phyloP scores from a whole-genome alignment of 108 stramenopile genomes.

The Aureococcus anophagefferens region DNA sequence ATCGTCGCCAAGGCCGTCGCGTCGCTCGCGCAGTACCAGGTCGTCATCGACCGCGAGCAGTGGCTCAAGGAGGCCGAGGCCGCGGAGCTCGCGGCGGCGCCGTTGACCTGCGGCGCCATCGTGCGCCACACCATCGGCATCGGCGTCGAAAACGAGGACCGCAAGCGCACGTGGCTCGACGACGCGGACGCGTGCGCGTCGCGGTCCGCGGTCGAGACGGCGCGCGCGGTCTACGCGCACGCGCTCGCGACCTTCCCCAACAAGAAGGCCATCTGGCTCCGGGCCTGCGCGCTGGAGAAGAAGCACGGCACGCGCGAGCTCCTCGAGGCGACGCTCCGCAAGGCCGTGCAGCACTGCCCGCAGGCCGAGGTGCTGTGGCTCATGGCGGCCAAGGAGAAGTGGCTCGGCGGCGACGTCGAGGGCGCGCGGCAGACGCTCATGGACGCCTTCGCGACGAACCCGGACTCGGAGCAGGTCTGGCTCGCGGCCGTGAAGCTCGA shows the following conservation, averaged over 20 bases:
- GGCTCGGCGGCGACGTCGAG: slow-evolving; percentile 73
- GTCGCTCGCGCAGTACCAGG: slow-evolving; percentile 55
- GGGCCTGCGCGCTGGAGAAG: slow-evolving; percentile 81
- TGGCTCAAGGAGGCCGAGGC: slow-evolving; percentile 83
- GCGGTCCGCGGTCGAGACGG: slow-evolving; percentile 61
- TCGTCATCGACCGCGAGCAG: slow-evolving; percentile 59
- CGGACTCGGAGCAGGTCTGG: slow-evolving; percentile 88
- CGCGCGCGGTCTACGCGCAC: slow-evolving; percentile 72
- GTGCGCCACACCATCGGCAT: slow-evolving; percentile 66
- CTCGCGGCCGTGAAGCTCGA: slow-evolving; percentile 93
- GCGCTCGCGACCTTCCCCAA: slow-evolving; percentile 62
- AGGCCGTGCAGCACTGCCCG: slow-evolving; percentile 57
- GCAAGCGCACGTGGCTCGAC: slow-evolving; percentile 83
- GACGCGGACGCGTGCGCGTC: slow-evolving; percentile 72
- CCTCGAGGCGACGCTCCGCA: slow-evolving; percentile 63
- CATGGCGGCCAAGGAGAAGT: slow-evolving; percentile 87
- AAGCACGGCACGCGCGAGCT: slow-evolving; percentile 62
- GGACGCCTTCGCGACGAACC: slow-evolving; percentile 83
- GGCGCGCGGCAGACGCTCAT: slow-evolving; percentile 78
- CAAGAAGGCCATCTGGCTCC: slow-evolving; percentile 75
- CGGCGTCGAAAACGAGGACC: slow-evolving; percentile 86
- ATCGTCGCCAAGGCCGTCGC: slow-evolving; percentile 65
- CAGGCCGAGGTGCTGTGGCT: slow-evolving; percentile 91
- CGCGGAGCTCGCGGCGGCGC: slow-evolving; percentile 65
- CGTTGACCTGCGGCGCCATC: slow-evolving; percentile 75